Percentiles rank a stretch among this genome's conserved stretches.
Evolutionary conservation across 345 rosid species (phyloP).

Genomic region (Leavenworthia alabamica): DNA sequence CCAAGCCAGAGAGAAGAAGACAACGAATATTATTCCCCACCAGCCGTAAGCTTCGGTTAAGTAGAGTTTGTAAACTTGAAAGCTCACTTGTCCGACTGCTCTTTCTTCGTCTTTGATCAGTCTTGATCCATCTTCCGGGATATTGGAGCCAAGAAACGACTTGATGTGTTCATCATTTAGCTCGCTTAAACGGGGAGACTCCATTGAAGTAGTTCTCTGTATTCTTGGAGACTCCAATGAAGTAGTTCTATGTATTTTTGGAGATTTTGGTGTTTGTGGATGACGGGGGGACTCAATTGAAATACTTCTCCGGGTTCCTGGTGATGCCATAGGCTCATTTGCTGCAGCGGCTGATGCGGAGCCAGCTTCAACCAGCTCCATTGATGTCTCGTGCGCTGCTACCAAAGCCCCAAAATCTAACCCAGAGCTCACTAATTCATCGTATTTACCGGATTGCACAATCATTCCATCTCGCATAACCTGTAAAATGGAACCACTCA

Average conservation of each 20-base stretch:
- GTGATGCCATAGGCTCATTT: conserved; percentile 33
- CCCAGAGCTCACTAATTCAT: conserved; percentile 47
- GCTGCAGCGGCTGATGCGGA: conserved; percentile 16
- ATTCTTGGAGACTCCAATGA: conserved; percentile 27
- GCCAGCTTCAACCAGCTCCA: conserved; percentile 72
- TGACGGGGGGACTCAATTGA: conserved; percentile 20
- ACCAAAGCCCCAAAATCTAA: conserved; percentile 69
- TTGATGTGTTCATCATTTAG: conserved; percentile 39
- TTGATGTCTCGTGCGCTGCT: conserved; percentile 80
- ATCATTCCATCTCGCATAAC: conserved; percentile 94
- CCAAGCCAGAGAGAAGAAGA: conserved; percentile 64
- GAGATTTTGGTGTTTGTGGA: conserved; percentile 28
- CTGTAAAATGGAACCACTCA: conserved; percentile 32
- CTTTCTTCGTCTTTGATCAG: conserved; percentile 88
- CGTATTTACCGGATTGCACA: conserved; percentile 82
- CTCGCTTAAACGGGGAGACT: conserved; percentile 35
- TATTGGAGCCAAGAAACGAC: conserved; percentile 38
- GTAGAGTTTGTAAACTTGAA: conserved; percentile 68
- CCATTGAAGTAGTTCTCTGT: conserved; percentile 24
- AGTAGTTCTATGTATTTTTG: conserved; percentile 22
- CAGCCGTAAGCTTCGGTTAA: conserved; percentile 90
- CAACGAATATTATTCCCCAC: conserved; percentile 64
- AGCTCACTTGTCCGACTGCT: conserved; percentile 73
- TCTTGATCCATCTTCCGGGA: conserved; percentile 55
- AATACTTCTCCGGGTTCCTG: conserved; percentile 17